Base-by-base conservation (phyloP, 352 stramenopile genomes). In the Globisporangium ultimum region DNA sequence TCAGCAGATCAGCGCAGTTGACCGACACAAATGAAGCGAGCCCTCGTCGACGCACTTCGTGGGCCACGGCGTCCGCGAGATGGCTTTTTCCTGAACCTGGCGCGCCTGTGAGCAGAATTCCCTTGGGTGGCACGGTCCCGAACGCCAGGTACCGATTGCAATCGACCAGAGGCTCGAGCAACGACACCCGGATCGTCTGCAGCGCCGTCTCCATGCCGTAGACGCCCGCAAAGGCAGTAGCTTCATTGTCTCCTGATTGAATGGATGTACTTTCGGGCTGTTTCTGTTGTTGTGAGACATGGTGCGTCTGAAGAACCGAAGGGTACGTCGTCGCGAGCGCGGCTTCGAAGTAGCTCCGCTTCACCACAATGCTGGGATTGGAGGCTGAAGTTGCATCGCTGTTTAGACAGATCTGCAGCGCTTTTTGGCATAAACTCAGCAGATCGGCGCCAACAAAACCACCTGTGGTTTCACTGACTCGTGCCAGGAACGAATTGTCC, bases 21-120 rank as follows among this genome's bases (percentile, higher is more conserved):
- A 97, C 85, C 1, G 88, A 84, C 9, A 97, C 76, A 52, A 97
- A 96, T 5, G 87, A 93, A 15, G 84, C 87, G 17, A 92, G 64
- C 11, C 80, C 75, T 48, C 72, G 70, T 5, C 78, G 70, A 34
- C 69, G 75, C 28, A 92, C 68, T 70, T 91, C 74, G 28, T 75
- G 58, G 2, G 80, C 82, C 17, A 95, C 61, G 2, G 76, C 80
- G 43, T 81, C 70, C 5, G 86, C 79, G 48, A 99, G 82, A 43
- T 99, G 74, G 6, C 96, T 99, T 72, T 99, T 99, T n/a, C 96
- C 95, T 52, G 97, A 99, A 45, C 97, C 98, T 13, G 97, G 96
- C 14, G 97, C 96, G 17, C 98, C 97, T 18, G 98, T 99, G 42
- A 99, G 95, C 11, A 99, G 74, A n/a, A 99, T 95, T 45, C 98